phyloP scores from a whole-genome alignment of 805 yeast genomes.

The Ogataea pignaliae region DNA sequence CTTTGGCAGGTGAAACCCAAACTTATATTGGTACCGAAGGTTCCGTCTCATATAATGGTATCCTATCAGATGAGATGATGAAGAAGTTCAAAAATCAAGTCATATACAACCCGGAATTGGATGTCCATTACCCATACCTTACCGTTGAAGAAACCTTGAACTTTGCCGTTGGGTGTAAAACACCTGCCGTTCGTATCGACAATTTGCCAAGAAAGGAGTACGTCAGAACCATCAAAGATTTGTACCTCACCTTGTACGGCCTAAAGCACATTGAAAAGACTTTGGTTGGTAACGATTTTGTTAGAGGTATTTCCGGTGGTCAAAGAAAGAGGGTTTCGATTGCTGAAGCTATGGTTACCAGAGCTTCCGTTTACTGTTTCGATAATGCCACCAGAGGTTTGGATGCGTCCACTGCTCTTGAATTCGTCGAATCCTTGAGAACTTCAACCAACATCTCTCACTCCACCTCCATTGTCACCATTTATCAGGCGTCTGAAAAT shows the following conservation, averaged over 20 bases:
- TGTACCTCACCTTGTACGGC: slow-evolving; percentile 48
- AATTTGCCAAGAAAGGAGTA: slow-evolving; percentile 34
- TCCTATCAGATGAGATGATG: slow-evolving; percentile 43
- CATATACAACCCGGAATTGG: slow-evolving; percentile 52
- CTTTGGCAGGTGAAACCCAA: slow-evolving; percentile 40
- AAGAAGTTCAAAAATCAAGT: slow-evolving; percentile 40
- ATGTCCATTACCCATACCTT: slow-evolving; percentile 50
- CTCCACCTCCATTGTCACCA: slow-evolving; percentile 14
- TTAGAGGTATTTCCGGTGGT: slow-evolving; percentile 76
- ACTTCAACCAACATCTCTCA: slow-evolving; percentile 17
- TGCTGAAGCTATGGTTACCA: slow-evolving; percentile 68
- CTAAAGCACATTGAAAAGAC: slow-evolving; percentile 54
- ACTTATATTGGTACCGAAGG: slow-evolving; percentile 36
- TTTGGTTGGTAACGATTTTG: slow-evolving; percentile 58
- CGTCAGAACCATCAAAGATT: slow-evolving; percentile 37
- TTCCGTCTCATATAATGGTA: slow-evolving; percentile 43
- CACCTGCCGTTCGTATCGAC: slow-evolving; percentile 44
- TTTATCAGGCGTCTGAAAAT: slow-evolving; percentile 57
- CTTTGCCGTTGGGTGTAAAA: slow-evolving; percentile 50
- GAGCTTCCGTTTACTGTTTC: slow-evolving; percentile 64
- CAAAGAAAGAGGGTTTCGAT: slow-evolving; percentile 82
- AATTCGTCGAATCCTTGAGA: slow-evolving; percentile 63
- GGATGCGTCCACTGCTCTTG: slow-evolving; percentile 80
- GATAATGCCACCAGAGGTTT: slow-evolving; percentile 85
- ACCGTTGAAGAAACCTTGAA: slow-evolving; percentile 51